phyloP scores from a whole-genome alignment of 192 early-diverging fungal genomes.

The Entomortierella lignicola region DNA sequence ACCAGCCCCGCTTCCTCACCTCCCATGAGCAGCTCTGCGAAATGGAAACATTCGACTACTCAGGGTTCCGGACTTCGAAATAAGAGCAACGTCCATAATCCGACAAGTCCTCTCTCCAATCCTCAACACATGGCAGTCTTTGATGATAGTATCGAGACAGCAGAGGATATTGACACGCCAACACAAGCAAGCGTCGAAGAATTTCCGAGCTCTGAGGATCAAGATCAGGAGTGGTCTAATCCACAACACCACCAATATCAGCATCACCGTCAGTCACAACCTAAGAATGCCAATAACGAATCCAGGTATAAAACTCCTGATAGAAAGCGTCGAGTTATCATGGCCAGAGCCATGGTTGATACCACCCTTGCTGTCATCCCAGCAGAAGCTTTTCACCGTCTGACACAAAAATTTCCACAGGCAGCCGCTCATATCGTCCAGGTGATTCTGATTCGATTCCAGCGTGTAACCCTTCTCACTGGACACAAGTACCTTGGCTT shows the following conservation, averaged over 20 bases:
- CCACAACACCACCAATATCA: constrained; percentile 25
- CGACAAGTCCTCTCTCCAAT: constrained; percentile 54
- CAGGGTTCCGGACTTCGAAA: constrained; percentile 36
- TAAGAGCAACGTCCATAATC: constrained; percentile 38
- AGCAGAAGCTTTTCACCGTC: constrained; percentile 88
- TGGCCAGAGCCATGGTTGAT: constrained; percentile 86
- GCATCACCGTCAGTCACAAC: background rate
- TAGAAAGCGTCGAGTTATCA: constrained; percentile 78
- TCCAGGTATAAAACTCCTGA: constrained; percentile 29
- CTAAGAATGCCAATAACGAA: background rate
- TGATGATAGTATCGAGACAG: constrained; percentile 14
- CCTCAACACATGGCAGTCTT: constrained; percentile 54
- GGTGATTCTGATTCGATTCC: constrained; percentile 94
- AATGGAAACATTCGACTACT: constrained; percentile 30
- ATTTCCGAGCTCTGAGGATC: constrained; percentile 15
- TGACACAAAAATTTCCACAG: constrained; percentile 91
- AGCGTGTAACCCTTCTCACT: constrained; percentile 93
- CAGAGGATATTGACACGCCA: constrained; percentile 21
- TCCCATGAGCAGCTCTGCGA: constrained; percentile 8
- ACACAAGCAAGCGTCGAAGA: constrained; percentile 23
- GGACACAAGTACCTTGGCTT: constrained; percentile 90
- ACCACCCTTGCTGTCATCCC: constrained; percentile 96
- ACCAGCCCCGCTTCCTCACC: background rate
- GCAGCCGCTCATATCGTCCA: constrained; percentile 95
- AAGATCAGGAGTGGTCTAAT: background rate